These are phyloP conservation scores for Phellopilus nigrolimitatus DNA, from an alignment of 1,284 basidiomycete genomes.

Conservation along the genomic window DNA sequence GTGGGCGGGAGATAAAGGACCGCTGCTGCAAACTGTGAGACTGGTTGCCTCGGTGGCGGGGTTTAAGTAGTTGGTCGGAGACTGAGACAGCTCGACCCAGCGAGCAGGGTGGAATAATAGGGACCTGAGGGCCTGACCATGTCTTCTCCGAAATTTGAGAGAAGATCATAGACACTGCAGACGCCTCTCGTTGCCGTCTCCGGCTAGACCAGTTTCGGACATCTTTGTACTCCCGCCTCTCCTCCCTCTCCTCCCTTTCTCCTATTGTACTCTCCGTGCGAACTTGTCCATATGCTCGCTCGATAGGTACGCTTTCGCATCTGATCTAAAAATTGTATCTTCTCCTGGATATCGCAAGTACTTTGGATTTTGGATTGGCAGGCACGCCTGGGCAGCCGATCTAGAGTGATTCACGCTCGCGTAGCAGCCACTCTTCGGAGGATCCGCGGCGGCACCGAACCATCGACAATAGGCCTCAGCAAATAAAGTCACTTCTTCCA, in stretches of 20 bases:
- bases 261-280: neutral
- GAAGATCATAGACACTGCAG: neutral
- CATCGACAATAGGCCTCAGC: no score
- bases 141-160: neutral
- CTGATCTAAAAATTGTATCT: neutral
- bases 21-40: no score
- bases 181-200: neutral
- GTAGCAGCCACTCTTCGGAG: neutral
- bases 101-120: no score
- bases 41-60: no score
- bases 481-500: no score
- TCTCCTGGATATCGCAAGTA: no score
- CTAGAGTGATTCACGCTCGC: neutral
- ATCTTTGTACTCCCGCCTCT: neutral
- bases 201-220: neutral
- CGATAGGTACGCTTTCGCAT: neutral
- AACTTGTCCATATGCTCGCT: neutral
- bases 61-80: no score
- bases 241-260: neutral
- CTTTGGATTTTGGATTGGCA: neutral
- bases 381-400: neutral
- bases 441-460: no score
- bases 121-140: no score
- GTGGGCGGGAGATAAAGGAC: neutral
- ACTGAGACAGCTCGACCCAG: no score